Conservation (phyloP, 1,139 yeast genomes). For the Lodderomyces theae region DNA sequence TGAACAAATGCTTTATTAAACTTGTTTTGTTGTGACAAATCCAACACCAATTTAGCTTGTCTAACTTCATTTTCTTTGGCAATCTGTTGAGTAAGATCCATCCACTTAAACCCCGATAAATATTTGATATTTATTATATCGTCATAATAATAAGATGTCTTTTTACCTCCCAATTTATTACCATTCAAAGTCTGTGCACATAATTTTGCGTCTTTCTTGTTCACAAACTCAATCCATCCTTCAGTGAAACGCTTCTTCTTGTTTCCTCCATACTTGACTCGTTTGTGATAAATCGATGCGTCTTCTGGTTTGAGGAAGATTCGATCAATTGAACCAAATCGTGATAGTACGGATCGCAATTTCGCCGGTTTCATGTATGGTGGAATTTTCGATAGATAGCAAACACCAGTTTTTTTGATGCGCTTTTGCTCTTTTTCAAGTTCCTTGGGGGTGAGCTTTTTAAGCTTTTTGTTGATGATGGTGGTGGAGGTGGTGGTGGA, state of each 20-base stretch:
- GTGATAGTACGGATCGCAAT: slow-evolving; percentile 70
- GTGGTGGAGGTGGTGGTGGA: neutral
- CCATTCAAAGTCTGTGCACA: slow-evolving; percentile 88
- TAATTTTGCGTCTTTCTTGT: slow-evolving; percentile 82
- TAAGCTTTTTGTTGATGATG: slow-evolving; percentile 30
- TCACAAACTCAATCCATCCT: slow-evolving; percentile 94
- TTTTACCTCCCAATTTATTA: slow-evolving; percentile 86
- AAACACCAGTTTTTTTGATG: slow-evolving; percentile 79
- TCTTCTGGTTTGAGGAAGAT: slow-evolving; percentile 87
- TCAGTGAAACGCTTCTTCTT: slow-evolving; percentile 84
- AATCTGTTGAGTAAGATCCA: slow-evolving; percentile 88
- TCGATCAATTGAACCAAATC: slow-evolving; percentile 86
- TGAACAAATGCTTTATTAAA: slow-evolving; percentile 78
- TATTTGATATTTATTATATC: slow-evolving; percentile 90
- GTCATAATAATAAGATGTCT: slow-evolving; percentile 89
- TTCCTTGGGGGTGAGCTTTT: slow-evolving; percentile 51
- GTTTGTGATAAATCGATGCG: slow-evolving; percentile 54
- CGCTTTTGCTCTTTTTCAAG: slow-evolving; percentile 56
- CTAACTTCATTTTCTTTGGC: slow-evolving; percentile 87
- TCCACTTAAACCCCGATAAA: slow-evolving; percentile 91
- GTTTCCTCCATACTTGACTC: slow-evolving; percentile 92
- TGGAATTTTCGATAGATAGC: slow-evolving; percentile 85
- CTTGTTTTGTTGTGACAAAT: slow-evolving; percentile 83
- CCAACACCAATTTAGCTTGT: slow-evolving; percentile 83
- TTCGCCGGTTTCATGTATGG: slow-evolving; percentile 97